Percentiles rank a stretch among this genome's conserved stretches.
These are phyloP conservation scores for Taphrina sp. DNA, from an alignment of 1,139 yeast genomes.

Conservation along the genomic window DNA sequence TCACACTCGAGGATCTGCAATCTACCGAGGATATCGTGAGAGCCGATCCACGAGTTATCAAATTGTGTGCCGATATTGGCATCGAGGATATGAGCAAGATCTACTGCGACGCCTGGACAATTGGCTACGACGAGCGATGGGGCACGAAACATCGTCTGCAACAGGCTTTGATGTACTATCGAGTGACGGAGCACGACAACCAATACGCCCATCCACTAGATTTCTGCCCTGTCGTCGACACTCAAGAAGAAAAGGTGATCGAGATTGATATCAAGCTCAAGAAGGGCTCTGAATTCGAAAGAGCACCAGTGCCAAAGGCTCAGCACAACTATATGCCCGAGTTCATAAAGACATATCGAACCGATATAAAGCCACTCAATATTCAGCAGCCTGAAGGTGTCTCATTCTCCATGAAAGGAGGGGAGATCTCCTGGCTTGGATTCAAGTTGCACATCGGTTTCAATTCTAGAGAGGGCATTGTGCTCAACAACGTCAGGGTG, in stretches of 20 bases:
- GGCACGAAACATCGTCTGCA: conserved; percentile 72
- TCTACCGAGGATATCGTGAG: conserved; percentile 64
- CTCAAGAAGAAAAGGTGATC: conserved; percentile 64
- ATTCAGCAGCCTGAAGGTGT: conserved; percentile 81
- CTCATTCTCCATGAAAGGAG: conserved; percentile 67
- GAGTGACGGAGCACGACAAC: conserved; percentile 74
- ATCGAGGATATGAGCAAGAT: conserved; percentile 65
- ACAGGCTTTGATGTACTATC: conserved; percentile 76
- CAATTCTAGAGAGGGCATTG: conserved; percentile 83
- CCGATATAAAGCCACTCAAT: conserved; percentile 60
- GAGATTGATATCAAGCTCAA: conserved; percentile 56
- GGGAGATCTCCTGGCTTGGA: conserved; percentile 72
- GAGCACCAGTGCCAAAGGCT: conserved; percentile 69
- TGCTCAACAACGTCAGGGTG: conserved; percentile 67
- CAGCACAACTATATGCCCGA: conserved; percentile 69
- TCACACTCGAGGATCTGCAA: conserved; percentile 67
- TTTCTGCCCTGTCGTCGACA: conserved; percentile 78
- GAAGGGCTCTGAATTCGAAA: conserved; percentile 53
- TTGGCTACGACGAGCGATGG: conserved; percentile 82
- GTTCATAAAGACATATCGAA: conserved; percentile 62
- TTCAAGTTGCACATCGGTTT: conserved; percentile 75
- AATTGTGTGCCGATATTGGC: conserved; percentile 70
- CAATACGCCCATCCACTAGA: conserved; percentile 82
- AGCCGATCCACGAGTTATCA: conserved; percentile 65
- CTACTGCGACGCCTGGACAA: conserved; percentile 83